These are phyloP conservation scores for Pseudevernia furfuracea DNA, from an alignment of 495 filamentous ascomycete genomes.

Conservation along the genomic window DNA sequence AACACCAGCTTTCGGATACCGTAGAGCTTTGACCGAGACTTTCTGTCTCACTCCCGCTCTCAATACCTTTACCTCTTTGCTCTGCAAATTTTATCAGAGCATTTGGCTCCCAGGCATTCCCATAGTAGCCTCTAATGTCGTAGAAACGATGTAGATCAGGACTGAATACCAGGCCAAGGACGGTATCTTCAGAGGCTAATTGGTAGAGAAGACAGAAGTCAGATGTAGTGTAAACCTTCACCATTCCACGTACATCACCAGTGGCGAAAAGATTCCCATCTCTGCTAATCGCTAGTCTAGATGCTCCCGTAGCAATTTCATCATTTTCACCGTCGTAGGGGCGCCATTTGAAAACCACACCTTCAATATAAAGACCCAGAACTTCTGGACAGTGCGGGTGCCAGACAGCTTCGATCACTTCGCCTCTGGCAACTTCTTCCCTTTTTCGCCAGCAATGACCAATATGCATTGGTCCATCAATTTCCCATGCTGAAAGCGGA, in stretches of 20 bases:
- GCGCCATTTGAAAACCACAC: slow-evolving; percentile 28
- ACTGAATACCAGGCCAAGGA: slow-evolving; percentile 27
- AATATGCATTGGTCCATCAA: slow-evolving; percentile 26
- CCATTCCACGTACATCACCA: slow-evolving; percentile 25
- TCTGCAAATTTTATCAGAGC: slow-evolving; percentile 26
- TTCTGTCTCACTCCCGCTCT: slow-evolving; percentile 21
- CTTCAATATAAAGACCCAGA: slow-evolving; percentile 29
- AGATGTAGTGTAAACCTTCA: slow-evolving; percentile 24
- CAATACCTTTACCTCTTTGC: slow-evolving; percentile 19
- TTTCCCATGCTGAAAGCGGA: slow-evolving; percentile 29
- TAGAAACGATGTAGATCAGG: slow-evolving; percentile 29
- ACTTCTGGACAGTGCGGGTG: slow-evolving; percentile 26
- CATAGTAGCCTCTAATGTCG: slow-evolving; percentile 28
- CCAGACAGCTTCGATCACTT: slow-evolving; percentile 28
- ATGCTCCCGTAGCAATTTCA: slow-evolving; percentile 24
- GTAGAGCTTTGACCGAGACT: slow-evolving; percentile 20
- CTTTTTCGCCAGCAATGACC: slow-evolving; percentile 28
- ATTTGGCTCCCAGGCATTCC: slow-evolving; percentile 30
- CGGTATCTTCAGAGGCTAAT: slow-evolving; percentile 19
- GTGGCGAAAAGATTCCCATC: slow-evolving; percentile 28
- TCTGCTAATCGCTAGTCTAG: slow-evolving; percentile 24
- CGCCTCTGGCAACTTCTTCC: slow-evolving; percentile 22
- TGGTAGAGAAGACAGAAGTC: slow-evolving; percentile 27
- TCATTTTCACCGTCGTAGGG: slow-evolving; percentile 24
- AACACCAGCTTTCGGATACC: slow-evolving; percentile 7